Evolutionary conservation across 23 red algal genomes (phyloP), one percentile per base, ranked within the genome.

Genomic region (Cyanidiococcus yangmingshanensis): DNA sequence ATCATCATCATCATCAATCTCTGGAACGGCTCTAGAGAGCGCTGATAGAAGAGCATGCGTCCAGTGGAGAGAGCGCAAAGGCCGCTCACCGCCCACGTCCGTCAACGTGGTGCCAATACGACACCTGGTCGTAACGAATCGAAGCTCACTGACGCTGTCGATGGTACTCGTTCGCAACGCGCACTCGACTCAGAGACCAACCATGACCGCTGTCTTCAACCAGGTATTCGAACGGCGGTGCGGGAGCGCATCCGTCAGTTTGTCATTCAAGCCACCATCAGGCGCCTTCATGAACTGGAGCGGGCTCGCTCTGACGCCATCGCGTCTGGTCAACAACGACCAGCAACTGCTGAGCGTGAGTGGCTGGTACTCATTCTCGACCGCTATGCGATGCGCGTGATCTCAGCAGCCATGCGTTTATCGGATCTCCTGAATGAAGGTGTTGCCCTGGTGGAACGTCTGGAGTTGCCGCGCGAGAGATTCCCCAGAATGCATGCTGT

Each of bases 401-500:
- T 81, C 17, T 81, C 78, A 32, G 59, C 78, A 18, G 59, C 39
- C 12, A 71, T 67, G 37, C 40, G 41, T 26, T 59, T 81, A 58
- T 54, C 78, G 1, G 78, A 81, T 68, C 59, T 81, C 7, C 59
- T 81, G 25, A 39, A 67, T 24, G 78, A 81, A 41, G 78, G 78
- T 25, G 78, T 81, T 34, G 68, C 78, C 21, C 50, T 81, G 39
- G 78, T 81, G 0, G 78, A 81, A 29, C 38, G 58, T 1, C 78
- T 50, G 17, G 2, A 39, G 1, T 29, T 71, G 1, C 59, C 59
- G 24, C 40, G 78, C 7, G 58, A 81, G 68, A 40, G n/a, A n/a
- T 71, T 81, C 67, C 78, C 78, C 37, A 24, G 78, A n/a, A 81
- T 71, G 78, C 59, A 67, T 31, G 78, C 78, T 1, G 38, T 81